phyloP scores from a whole-genome alignment of 2,329 filamentous ascomycete species.

The Cryoendolithus antarcticus region DNA sequence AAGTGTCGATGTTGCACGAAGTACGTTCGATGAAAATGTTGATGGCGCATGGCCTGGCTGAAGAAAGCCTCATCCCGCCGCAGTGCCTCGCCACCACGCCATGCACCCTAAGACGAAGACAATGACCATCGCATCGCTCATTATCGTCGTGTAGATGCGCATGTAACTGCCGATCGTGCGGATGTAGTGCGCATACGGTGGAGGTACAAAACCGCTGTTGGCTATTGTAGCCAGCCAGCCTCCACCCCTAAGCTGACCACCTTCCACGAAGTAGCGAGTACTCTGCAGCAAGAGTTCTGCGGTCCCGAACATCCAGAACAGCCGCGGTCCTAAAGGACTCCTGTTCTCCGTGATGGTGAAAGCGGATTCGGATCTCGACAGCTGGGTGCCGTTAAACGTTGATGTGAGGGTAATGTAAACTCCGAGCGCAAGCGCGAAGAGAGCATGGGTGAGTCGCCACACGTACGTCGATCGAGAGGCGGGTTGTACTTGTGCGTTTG shows the following conservation, averaged over 20 bases:
- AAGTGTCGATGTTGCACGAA: too few relatives aligned
- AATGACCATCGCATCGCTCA: conserved; percentile 60
- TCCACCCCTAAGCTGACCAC: conserved; percentile 42
- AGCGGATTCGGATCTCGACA: conserved; percentile 36
- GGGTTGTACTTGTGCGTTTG: conserved; percentile 23
- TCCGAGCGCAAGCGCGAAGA: conserved; percentile 58
- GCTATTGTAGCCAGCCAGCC: conserved; percentile 53
- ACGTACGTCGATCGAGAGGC: conserved; percentile 37
- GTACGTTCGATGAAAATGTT: too few relatives aligned
- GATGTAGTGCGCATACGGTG: conserved; percentile 50
- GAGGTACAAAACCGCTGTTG: conserved; percentile 48
- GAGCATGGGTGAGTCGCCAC: conserved; percentile 62
- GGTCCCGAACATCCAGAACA: conserved; percentile 74
- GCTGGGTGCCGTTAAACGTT: conserved; percentile 54
- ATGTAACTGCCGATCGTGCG: conserved; percentile 52
- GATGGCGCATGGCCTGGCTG: too few relatives aligned
- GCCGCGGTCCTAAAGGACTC: conserved; percentile 36
- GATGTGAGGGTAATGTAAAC: conserved; percentile 58
- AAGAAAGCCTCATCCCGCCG: too few relatives aligned
- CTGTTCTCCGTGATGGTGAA: conserved; percentile 22
- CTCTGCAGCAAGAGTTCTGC: conserved; percentile 62
- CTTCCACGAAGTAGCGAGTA: conserved; percentile 58
- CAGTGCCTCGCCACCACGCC: conserved; percentile 38
- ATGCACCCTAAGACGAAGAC: conserved; percentile 60
- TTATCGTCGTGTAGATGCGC: conserved; percentile 59